Base-by-base conservation (phyloP, 2,329 filamentous ascomycete species). In the Penicillium olsonii region DNA sequence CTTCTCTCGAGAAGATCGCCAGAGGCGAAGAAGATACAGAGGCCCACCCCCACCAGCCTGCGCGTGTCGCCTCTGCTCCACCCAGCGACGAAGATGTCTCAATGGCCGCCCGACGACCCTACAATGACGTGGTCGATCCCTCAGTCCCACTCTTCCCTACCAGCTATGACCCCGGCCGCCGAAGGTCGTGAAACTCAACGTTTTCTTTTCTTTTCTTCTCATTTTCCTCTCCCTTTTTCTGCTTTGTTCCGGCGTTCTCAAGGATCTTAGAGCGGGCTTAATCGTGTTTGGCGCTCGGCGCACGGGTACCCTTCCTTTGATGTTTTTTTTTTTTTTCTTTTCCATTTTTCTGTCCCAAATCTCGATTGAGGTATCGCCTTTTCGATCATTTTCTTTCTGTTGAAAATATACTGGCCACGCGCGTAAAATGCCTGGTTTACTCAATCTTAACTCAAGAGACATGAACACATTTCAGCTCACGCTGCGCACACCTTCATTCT, bases 1-100 rank as follows among this genome's bases (percentile, higher is more conserved):
- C 96, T 67, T 92, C 92, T 9, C 78, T 96, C 45, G 92, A 89
- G 56, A 89, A 88, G 19, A 95, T 91, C 5, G 91, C 91, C 37
- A 86, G 92, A 65, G 90, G 91, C 50, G 90, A 95, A 20, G 47
- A 95, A 4, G 47, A 50, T 15, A 11, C 47, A 4, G 47, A 50
- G 24, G 42, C 35, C 5, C 47, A 50, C 12, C 20, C 35, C 4
- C 17, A 39, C 37, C 24, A 35, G 8, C 47, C 47, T 9, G 15
- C 37, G 24, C 39, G n/a, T 14, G 45, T 37, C 5, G 42, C 31
- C 26, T 40, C 42, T 39, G 47, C 47, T 8, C 47, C 47, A 1
- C 42, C 47, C 11, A 45, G 47, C 9, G 42, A 50, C 4, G 47
- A 50, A 31, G 47, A 50, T 37, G 27, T 50, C 3, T 45, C 47